Base-by-base conservation (phyloP, 768 basidiomycete species). In the Russula abietina region DNA sequence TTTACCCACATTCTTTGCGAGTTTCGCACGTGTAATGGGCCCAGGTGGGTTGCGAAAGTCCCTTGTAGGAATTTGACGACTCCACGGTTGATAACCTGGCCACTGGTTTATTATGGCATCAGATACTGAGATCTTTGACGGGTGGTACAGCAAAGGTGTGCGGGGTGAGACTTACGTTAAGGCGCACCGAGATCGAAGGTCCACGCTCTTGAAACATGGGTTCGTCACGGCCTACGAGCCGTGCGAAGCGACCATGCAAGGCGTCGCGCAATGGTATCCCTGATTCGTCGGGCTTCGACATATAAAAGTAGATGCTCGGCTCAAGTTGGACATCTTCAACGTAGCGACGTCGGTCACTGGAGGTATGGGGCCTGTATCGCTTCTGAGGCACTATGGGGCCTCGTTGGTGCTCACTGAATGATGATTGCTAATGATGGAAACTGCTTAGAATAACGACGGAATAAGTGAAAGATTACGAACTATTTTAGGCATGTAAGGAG, bases 21-120 rank as follows among this genome's bases (percentile, higher is more conserved):
- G 78, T 70, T 91, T 91, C 24, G 82, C 80, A 56, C 81, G 79
- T 0, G 89, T 91, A 67, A 91, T 89, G 2, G 86, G 88, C 8
- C 86, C 81, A 43, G 88, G 89, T 0, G 89, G 88, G 65, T 82
- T 89, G 45, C 82, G 81, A 71, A 90, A 91, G 72, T 91, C 89
- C 71, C 84, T 83, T 1, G 88, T 91, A 11, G 89, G 89, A 64
- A 91, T 91, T 70, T 91, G 89, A 59, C 87, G 80, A 60, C 85
- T 87, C 88, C 88, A 91, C 54, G 82, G 80, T 30, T 82, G 75
- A 67, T 91, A 91, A 1, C 89, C 88, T 5, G 88, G 88, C 89
- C 89, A 91, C 89, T 91, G 63, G 33, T 24, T 12, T 8, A 39
- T 41, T 16, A 49, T 19, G n/a, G 14, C 46, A 28, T 66, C 63